Percentiles rank a stretch among this genome's conserved stretches.
phyloP scores from a whole-genome alignment of 352 stramenopile species.

The Phytopythium aichiense region DNA sequence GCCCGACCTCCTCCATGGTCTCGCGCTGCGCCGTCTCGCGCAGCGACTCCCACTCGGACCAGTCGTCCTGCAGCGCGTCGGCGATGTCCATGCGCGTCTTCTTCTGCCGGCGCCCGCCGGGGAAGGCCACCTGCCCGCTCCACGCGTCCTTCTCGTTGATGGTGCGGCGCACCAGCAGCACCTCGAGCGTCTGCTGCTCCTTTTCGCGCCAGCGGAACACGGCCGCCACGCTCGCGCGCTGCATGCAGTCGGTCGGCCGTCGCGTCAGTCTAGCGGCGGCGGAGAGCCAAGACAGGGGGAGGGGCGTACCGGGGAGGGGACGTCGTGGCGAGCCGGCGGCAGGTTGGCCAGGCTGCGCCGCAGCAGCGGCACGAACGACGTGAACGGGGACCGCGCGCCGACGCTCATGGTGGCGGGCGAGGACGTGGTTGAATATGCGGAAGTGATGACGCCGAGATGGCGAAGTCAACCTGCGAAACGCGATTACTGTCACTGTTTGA shows the following conservation, averaged over 20 bases:
- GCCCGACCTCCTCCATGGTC: constrained; percentile 78
- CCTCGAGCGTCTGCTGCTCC: constrained; percentile 53
- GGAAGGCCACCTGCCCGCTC: constrained; percentile 83
- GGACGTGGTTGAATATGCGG: no score
- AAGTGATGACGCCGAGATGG: no score
- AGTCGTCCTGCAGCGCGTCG: constrained; percentile 25
- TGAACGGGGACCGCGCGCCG: constrained; percentile 20
- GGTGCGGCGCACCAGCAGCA: constrained; percentile 72
- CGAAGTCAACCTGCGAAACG: no score
- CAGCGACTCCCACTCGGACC: constrained; percentile 59
- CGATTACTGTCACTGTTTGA: no score
- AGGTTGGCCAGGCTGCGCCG: constrained; percentile 49
- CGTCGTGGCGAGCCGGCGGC: constrained; percentile 19
- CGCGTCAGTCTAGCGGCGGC: no score
- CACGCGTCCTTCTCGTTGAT: constrained; percentile 75
- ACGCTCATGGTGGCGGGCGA: constrained; percentile 14
- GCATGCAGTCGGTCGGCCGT: not conserved
- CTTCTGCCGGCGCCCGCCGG: constrained; percentile 64
- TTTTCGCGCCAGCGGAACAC: constrained; percentile 79
- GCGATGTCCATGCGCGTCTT: constrained; percentile 34
- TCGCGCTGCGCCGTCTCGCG: constrained; percentile 70
- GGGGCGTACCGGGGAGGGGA: constrained; percentile 27
- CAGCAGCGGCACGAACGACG: constrained; percentile 46
- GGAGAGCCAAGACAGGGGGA: not conserved
- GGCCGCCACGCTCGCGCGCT: constrained; percentile 74